Conservation (phyloP, 495 filamentous ascomycete genomes). For the Daldinia childiae region DNA sequence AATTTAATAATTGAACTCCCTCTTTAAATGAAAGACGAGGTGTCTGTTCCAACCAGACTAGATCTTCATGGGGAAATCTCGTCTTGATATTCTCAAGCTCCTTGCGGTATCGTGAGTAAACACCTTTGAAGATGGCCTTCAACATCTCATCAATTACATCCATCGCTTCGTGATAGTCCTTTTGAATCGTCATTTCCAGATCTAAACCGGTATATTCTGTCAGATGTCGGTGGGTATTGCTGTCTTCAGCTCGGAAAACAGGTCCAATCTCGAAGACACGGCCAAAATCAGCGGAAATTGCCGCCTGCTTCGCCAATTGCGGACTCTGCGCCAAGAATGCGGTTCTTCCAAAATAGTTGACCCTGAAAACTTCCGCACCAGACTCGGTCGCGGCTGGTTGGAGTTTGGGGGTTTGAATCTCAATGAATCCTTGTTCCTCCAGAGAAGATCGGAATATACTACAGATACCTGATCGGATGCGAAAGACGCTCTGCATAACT, state of each 20-base stretch:
- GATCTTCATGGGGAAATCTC: slow-evolving; percentile 67
- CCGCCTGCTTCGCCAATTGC: slow-evolving; percentile 94
- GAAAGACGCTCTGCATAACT: slow-evolving; percentile 87
- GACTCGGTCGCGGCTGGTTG: slow-evolving; percentile 92
- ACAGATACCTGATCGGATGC: slow-evolving; percentile 77
- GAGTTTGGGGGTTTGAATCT: slow-evolving; percentile 93
- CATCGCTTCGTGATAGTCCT: slow-evolving; percentile 92
- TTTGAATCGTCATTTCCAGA: slow-evolving; percentile 90
- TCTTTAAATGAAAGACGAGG: slow-evolving; percentile 83
- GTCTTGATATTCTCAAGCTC: slow-evolving; percentile 74
- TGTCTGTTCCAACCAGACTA: slow-evolving; percentile 81
- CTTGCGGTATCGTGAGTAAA: slow-evolving; percentile 73
- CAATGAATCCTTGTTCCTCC: slow-evolving; percentile 79
- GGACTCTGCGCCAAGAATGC: slow-evolving; percentile 94
- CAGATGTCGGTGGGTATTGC: slow-evolving; percentile 94
- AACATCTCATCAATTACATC: slow-evolving; percentile 82
- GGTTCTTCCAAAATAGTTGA: slow-evolving; percentile 89
- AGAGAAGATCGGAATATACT: slow-evolving; percentile 83
- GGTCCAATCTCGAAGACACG: slow-evolving; percentile 92
- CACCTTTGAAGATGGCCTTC: slow-evolving; percentile 84
- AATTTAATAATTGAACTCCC: slow-evolving; percentile 80
- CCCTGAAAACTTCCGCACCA: slow-evolving; percentile 91
- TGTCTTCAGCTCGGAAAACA: slow-evolving; percentile 98
- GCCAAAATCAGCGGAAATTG: slow-evolving; percentile 89
- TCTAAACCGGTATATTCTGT: slow-evolving; percentile 97